Evolutionary conservation across 2,329 filamentous ascomycete genomes (phyloP).

Genomic region (Huntiella omanensis): DNA sequence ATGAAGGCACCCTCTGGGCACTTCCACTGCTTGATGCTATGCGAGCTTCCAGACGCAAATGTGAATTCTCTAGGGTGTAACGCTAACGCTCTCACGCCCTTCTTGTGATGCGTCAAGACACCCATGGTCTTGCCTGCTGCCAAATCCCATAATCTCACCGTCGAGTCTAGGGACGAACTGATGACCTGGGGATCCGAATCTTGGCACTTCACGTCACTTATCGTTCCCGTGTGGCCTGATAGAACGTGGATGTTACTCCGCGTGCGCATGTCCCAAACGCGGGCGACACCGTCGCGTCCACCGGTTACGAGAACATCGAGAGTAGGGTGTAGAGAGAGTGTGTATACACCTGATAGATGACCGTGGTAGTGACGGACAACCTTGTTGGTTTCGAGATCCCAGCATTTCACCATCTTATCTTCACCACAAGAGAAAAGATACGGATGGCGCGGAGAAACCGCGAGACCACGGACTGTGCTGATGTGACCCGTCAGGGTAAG

Average conservation of each 20-base stretch:
- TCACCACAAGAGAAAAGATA: constrained; percentile 97
- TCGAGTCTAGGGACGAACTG: constrained; percentile 77
- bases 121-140: constrained; percentile 93
- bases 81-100: constrained; percentile 72
- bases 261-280: constrained; percentile 98
- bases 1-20: constrained; percentile 96
- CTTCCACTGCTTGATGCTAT: constrained; percentile 98
- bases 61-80: constrained; percentile 88
- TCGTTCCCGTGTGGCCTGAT: constrained; percentile 74
- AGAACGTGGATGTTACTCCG: constrained; percentile 90
- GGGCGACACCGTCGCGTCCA: constrained; percentile 78
- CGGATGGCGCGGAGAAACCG: constrained; percentile 80
- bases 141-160: constrained; percentile 84
- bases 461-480: constrained; percentile 77
- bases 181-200: constrained; percentile 95
- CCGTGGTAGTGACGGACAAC: constrained; percentile 97
- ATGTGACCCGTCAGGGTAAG: constrained; percentile 88
- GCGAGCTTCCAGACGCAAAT: constrained; percentile 79
- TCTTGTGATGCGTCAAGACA: constrained; percentile 94
- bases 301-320: constrained; percentile 90
- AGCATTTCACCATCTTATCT: constrained; percentile 99
- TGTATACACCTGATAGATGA: constrained; percentile 89
- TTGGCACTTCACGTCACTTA: constrained; percentile 78
- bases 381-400: constrained; percentile 99
- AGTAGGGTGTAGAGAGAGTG: constrained; percentile 78